Conservation (phyloP, 352 stramenopile genomes). For the Elongisporangium anandrum region DNA sequence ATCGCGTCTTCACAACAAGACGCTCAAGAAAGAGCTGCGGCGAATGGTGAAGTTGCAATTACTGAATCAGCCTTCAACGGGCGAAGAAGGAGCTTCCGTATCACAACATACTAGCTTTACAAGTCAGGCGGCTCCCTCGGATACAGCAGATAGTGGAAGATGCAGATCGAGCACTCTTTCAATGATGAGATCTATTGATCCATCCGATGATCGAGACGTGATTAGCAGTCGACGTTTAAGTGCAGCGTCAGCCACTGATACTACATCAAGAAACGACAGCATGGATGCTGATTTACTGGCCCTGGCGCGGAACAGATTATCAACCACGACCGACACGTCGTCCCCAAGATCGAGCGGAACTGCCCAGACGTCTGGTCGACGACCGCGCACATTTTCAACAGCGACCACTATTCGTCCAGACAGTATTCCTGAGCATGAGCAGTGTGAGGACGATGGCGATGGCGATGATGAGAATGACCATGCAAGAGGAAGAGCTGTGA, state of each 20-base stretch:
- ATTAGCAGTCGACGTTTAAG: conserved; percentile 12
- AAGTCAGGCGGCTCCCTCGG: neutral
- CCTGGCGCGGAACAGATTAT: conserved; percentile 34
- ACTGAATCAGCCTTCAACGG: conserved; percentile 19
- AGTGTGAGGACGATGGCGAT: conserved; percentile 13
- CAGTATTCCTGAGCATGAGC: conserved; percentile 29
- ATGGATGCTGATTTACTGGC: conserved; percentile 53
- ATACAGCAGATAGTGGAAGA: conserved; percentile 3
- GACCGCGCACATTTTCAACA: neutral
- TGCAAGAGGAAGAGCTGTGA: neutral
- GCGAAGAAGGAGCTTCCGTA: conserved; percentile 1
- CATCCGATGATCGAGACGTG: neutral
- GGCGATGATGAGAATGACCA: neutral
- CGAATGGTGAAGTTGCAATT: conserved; percentile 68
- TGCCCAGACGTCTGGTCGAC: neutral
- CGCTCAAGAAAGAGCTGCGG: conserved; percentile 77
- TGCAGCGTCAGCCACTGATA: conserved; percentile 13
- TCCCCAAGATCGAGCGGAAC: neutral
- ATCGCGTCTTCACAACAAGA: conserved; percentile 65
- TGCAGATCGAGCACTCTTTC: conserved; percentile 49
- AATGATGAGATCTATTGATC: conserved; percentile 55
- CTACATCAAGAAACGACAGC: conserved; percentile 11
- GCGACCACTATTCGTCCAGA: conserved; percentile 8
- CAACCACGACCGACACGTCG: conserved; percentile 7
- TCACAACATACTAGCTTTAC: neutral